Base-by-base conservation (phyloP, 106 monocot species). In the Dioscorea dumetorum region DNA sequence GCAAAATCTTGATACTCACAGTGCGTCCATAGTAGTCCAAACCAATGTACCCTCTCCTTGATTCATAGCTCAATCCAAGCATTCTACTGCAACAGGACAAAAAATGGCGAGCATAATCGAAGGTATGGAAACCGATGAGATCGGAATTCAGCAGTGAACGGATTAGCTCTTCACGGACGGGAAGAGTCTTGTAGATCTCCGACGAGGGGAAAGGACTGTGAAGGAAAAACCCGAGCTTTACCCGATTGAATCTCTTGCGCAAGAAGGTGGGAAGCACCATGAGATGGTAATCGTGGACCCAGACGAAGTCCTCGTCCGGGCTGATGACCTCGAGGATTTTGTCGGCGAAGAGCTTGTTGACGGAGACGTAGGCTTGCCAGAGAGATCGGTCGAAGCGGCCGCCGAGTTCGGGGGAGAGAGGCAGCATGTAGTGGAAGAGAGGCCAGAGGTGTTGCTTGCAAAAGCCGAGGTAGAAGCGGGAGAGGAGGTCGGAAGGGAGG, bases 391-490 rank as follows among this genome's bases (percentile, higher is more conserved):
- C 85, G 20, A 85, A 90, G 4, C 89, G 76, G 17, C 85, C 79
- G 3, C 85, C 85, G 34, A 82, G 77, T n/a, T 82, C 82, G 0
- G 85, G 82, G 1, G 89, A 89, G 10, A 89, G 85, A 0, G 89
- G 89, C 3, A 89, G 85, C 79, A 90, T 85, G 77, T 85, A 90
- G 60, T 90, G 89, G 71, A 89, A 89, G 50, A 89, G 71, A 10
- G 89, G 89, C 89, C 89, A 89, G 13, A 89, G 77, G 57, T 89
- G 89, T 68, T 85, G 85, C 72, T 89, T 89, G 63, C 89, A 89
- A 71, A 89, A 89, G 17, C 89, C 89, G 8, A 77, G 82, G 63
- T 89, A 89, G 68, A 85, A 89, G 10, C 76, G 70, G 2, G 81
- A 60, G 2, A 49, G 58, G 21, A 89, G 76, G 16, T 89, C 89